Conservation (phyloP, 148 eudicot genomes). For the Heliosperma pusillum region DNA sequence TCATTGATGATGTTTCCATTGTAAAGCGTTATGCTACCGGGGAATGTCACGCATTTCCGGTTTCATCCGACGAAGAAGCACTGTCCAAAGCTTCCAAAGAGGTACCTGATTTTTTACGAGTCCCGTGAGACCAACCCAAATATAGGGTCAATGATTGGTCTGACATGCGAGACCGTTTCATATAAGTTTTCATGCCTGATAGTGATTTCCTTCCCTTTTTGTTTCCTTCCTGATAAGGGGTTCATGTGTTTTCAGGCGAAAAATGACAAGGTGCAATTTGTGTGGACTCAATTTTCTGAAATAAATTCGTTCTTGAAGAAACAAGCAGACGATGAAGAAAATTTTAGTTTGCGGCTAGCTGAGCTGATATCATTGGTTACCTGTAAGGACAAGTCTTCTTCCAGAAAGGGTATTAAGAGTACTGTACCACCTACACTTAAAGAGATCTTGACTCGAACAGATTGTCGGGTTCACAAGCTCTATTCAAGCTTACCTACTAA, state of each 20-base stretch:
- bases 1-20: constrained; percentile 68
- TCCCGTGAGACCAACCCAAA: no score
- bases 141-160: no score
- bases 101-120: constrained; percentile 33
- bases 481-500: constrained; percentile 63
- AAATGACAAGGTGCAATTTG: constrained; percentile 69
- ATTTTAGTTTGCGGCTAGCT: constrained; percentile 55
- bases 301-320: constrained; percentile 59
- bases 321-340: constrained; percentile 67
- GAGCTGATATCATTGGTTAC: constrained; percentile 79
- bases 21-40: constrained; percentile 90
- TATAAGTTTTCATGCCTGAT: no score
- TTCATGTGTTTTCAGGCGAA: constrained; percentile 42
- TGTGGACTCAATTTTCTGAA: constrained; percentile 87
- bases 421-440: constrained; percentile 51
- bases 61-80: constrained; percentile 84
- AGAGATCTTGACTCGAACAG: constrained; percentile 54
- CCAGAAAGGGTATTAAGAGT: constrained; percentile 41
- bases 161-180: no score
- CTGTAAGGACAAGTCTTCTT: constrained; percentile 45
- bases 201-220: not conserved
- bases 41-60: constrained; percentile 75
- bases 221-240: not conserved
- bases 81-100: constrained; percentile 70
- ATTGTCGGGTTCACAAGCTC: constrained; percentile 57